These are phyloP conservation scores for Spizellomyces punctatus DNA, from an alignment of 192 early-diverging fungal species.

Conservation along the genomic window DNA sequence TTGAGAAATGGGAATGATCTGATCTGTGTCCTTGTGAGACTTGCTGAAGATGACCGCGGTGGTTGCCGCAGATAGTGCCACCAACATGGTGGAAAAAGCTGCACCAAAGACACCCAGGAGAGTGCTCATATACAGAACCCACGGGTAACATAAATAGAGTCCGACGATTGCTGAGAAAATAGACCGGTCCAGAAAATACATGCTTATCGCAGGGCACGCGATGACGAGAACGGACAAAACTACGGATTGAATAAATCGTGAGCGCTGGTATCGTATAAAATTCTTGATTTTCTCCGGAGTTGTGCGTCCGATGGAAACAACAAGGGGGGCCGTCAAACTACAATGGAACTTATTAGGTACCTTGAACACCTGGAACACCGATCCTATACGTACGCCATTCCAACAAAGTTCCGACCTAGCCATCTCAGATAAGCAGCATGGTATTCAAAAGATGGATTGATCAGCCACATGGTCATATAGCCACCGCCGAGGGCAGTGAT, in stretches of 20 bases:
- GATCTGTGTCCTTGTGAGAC: background rate
- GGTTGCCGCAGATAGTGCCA: background rate
- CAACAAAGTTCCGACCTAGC: constrained; percentile 14
- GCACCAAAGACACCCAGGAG: constrained; percentile 25
- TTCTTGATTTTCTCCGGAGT: background rate
- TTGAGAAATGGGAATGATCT: background rate
- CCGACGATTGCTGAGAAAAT: constrained; percentile 10
- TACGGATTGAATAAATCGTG: background rate
- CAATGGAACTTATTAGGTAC: no score
- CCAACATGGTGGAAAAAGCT: background rate
- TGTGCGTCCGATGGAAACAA: background rate
- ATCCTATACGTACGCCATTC: background rate
- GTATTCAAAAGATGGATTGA: background rate
- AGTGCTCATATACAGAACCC: constrained; percentile 7
- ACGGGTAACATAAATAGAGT: constrained; percentile 16
- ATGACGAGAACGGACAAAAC: background rate
- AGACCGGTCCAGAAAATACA: background rate
- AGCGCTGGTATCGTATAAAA: constrained; percentile 1
- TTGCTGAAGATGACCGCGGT: constrained; percentile 10
- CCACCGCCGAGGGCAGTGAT: constrained; percentile 7
- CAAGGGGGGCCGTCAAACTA: background rate
- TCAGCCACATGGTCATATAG: background rate
- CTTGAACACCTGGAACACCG: no score
- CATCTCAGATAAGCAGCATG: constrained; percentile 7
- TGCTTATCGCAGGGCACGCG: constrained; percentile 1